Base-by-base conservation (phyloP, 2,329 filamentous ascomycete species). In the Talaromyces verruculosus region DNA sequence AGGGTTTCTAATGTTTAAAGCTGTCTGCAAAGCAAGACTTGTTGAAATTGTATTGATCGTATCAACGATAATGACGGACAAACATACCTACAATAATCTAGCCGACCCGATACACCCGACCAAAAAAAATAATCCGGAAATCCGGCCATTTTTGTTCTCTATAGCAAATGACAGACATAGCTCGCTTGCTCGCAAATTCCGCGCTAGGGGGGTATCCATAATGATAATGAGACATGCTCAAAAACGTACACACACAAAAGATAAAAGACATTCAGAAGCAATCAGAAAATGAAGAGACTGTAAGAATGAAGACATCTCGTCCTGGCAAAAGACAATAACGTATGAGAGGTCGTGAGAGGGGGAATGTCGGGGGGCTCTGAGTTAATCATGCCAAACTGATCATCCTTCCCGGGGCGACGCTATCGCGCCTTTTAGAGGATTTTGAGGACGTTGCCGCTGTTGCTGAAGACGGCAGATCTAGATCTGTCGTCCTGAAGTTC, bases 401-500 rank as follows among this genome's bases (percentile, higher is more conserved):
- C 4, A 60, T 60, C 37, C 22, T 60, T 10, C 22, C 37, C 5
- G 37, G 33, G 22, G 17, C 13, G 6, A 19, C 28, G 19, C 37
- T 43, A 45, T 33, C 39, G 11, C 39, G 35, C 5, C 57, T 30
- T 22, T 43, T 45, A n/a, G 30, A 37, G 1, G 33, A 37, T 10
- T 19, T 2, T 15, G 3, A 43, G 8, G 37, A 13, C 22, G n/a
- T 7, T 8, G 43, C 19, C 8, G 10, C 41, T 35, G 28, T 45
- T n/a, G 45, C 19, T 35, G 41, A 37, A n/a, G 30, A 35, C 6
- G 49, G 28, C 30, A 66, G 22, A 33, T 51, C 64, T 4, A 66
- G 37, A 53, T 66, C 59, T 28, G n/a, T 43, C 5, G 66, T 68
- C 3, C 67, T 68, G 66, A 72, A 73, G 19, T 70, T 66, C 47